Evolutionary conservation across 2,329 filamentous ascomycete genomes (phyloP).

Genomic region (Paradendryphiella salina): DNA sequence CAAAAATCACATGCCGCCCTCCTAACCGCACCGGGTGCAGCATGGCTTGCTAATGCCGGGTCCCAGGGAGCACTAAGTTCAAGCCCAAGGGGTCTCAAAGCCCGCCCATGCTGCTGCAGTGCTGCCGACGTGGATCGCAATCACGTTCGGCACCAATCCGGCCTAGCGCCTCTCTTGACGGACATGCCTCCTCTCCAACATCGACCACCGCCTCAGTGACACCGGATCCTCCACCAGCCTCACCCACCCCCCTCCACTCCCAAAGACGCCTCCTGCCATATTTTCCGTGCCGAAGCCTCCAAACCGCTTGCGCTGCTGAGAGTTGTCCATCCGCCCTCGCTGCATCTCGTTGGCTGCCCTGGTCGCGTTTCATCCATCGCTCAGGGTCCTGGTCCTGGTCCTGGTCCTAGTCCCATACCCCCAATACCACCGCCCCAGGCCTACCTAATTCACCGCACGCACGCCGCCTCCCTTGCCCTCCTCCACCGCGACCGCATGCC

Average conservation of each 20-base stretch:
- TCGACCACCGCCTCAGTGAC: slow-evolving; percentile 15
- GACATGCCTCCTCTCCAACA: slow-evolving; percentile 14
- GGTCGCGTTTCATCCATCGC: slow-evolving; percentile 34
- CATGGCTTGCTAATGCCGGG: slow-evolving; percentile 3
- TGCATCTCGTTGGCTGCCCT: slow-evolving; percentile 18
- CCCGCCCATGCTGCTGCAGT: slow-evolving; percentile 11
- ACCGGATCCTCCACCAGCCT: slow-evolving; percentile 10
- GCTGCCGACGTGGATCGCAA: slow-evolving; percentile 13
- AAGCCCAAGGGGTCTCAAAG: slow-evolving; percentile 5
- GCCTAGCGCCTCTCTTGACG: slow-evolving; percentile 7
- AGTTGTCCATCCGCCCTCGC: slow-evolving; percentile 1
- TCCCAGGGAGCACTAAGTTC: not conserved
- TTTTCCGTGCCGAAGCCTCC: not conserved
- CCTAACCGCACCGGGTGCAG: too few relatives aligned
- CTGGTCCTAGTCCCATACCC: slow-evolving; percentile 17
- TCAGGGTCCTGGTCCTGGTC: slow-evolving; percentile 26
- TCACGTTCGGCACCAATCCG: slow-evolving; percentile 8
- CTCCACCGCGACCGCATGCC: slow-evolving; percentile 20
- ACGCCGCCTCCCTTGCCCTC: slow-evolving; percentile 6
- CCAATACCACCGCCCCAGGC: slow-evolving; percentile 14
- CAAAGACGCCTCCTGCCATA: slow-evolving; percentile 2
- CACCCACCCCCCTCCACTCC: not conserved
- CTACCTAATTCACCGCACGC: slow-evolving; percentile 10
- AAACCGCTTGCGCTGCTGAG: slow-evolving; percentile 8
- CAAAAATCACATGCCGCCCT: too few relatives aligned